Percentiles rank a stretch among this genome's conserved stretches.
Evolutionary conservation across 805 yeast species (phyloP).

Genomic region (Kuraishia cidri): DNA sequence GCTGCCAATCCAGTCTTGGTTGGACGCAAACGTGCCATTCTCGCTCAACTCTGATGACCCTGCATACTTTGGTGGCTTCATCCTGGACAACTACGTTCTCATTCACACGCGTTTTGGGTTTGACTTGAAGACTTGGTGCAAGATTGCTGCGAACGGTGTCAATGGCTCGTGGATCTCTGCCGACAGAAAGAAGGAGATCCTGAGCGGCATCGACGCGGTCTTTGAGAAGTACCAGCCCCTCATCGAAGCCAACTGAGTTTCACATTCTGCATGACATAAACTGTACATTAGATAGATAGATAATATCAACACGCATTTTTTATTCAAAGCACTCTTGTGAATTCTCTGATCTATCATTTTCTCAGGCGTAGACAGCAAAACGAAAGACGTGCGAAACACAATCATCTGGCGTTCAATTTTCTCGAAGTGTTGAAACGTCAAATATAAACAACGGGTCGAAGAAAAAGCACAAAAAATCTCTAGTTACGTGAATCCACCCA

Average conservation of each 20-base stretch:
- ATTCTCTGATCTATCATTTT: no score
- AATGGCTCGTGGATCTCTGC: conserved; percentile 66
- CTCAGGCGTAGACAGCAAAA: no score
- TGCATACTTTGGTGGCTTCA: conserved; percentile 81
- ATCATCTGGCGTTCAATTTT: no score
- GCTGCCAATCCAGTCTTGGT: conserved; percentile 53
- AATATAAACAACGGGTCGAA: no score
- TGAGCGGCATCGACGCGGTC: conserved; percentile 32
- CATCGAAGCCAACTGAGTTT: conserved; percentile 3
- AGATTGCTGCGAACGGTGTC: conserved; percentile 57
- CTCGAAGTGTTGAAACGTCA: no score
- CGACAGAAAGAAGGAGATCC: conserved; percentile 40
- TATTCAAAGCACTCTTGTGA: no score
- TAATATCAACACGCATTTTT: no score
- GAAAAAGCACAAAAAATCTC: no score
- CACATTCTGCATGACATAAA: no score
- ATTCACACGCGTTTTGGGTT: conserved; percentile 64
- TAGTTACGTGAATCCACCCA: no score
- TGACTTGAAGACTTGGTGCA: conserved; percentile 49
- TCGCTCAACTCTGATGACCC: conserved; percentile 76
- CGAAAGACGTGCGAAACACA: no score
- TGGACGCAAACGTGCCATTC: conserved; percentile 59
- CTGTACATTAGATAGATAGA: no score
- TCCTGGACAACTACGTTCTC: conserved; percentile 62
- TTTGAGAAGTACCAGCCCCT: conserved; percentile 15